phyloP scores from a whole-genome alignment of 208 protist species.

The Crithidia sp. region DNA sequence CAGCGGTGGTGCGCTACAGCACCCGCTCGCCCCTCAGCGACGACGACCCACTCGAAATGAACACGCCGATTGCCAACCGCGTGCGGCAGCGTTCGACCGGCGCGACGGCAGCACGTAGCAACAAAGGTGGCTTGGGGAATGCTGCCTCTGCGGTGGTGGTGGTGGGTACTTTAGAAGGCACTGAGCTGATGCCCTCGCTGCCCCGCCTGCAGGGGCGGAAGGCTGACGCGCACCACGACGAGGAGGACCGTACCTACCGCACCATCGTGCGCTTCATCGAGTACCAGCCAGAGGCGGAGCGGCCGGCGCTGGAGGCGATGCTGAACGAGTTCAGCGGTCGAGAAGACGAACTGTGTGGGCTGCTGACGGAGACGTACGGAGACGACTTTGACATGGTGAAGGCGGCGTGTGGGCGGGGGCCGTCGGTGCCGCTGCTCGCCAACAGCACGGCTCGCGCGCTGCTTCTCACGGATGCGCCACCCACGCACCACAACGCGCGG shows the following conservation, averaged over 20 bases:
- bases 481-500: too few relatives aligned
- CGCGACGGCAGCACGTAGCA: too few relatives aligned
- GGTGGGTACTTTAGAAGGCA: constrained; percentile 48
- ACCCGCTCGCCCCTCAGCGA: constrained; percentile 24
- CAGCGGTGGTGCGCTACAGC: constrained; percentile 32
- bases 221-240: constrained; percentile 23
- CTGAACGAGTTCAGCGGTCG: constrained; percentile 63
- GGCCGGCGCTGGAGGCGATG: constrained; percentile 52
- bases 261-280: constrained; percentile 78
- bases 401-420: constrained; percentile 1
- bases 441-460: neutral
- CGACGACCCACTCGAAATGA: constrained; percentile 36
- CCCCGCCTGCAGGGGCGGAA: constrained; percentile 70
- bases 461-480: too few relatives aligned
- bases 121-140: too few relatives aligned
- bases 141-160: neutral
- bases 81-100: constrained; percentile 9
- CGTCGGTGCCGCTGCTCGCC: constrained; percentile 18
- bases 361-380: constrained; percentile 61
- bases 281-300: constrained; percentile 50
- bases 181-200: constrained; percentile 69
- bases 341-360: constrained; percentile 70
- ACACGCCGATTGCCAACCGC: constrained; percentile 27
- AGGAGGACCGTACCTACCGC: constrained; percentile 47
- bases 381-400: constrained; percentile 65